A percentile compares a stretch with the other conserved stretches of the same genome.
These are phyloP conservation scores for Phytopythium mirpurense DNA, from an alignment of 352 stramenopile species.

Conservation along the genomic window DNA sequence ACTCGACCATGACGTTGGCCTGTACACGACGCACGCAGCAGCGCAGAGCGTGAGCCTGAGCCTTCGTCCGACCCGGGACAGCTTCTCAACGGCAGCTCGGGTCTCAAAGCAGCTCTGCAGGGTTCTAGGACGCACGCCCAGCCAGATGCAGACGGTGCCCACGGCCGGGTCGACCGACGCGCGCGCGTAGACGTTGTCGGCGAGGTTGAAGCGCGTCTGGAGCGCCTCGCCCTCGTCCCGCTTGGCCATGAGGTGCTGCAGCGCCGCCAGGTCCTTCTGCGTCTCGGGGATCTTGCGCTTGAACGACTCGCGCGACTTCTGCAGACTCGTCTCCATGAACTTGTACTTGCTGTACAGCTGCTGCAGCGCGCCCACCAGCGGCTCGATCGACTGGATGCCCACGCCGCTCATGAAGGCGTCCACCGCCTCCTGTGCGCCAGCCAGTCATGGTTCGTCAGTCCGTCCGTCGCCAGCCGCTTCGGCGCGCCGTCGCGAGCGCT, in stretches of 20 bases:
- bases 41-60: background rate
- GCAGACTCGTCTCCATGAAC: slow-evolving; percentile 85
- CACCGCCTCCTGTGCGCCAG: slow-evolving; percentile 43
- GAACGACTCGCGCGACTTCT: slow-evolving; percentile 84
- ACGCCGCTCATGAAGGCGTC: slow-evolving; percentile 61
- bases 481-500: too few relatives aligned
- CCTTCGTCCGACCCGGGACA: too few relatives aligned
- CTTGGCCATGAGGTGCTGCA: slow-evolving; percentile 47
- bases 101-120: too few relatives aligned
- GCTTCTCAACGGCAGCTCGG: too few relatives aligned
- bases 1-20: slow-evolving; percentile 97
- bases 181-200: slow-evolving; percentile 95
- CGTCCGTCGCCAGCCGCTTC: background rate
- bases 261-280: slow-evolving; percentile 67
- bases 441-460: background rate
- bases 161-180: slow-evolving; percentile 87
- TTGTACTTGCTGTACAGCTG: slow-evolving; percentile 91
- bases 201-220: slow-evolving; percentile 91
- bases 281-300: slow-evolving; percentile 91
- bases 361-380: slow-evolving; percentile 73
- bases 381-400: slow-evolving; percentile 59
- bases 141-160: slow-evolving; percentile 95
- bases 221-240: slow-evolving; percentile 77
- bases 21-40: too few relatives aligned
- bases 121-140: slow-evolving; percentile 76